Evolutionary conservation across 1,284 basidiomycete species (phyloP), one percentile per base, ranked within the genome.

Genomic region (Rhodotorula sp.): DNA sequence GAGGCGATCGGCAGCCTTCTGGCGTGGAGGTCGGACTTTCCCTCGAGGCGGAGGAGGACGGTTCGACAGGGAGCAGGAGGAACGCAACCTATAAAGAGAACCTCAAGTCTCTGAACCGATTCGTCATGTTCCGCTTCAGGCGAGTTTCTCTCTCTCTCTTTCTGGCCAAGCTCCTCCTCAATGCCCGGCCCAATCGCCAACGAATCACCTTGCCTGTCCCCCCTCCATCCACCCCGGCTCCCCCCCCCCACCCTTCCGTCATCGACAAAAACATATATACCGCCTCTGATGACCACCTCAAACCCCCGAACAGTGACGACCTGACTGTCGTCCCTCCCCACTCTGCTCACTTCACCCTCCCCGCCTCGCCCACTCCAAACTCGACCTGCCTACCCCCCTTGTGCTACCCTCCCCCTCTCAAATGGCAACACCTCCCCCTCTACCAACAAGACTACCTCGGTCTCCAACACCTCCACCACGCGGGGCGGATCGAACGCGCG

Each of bases 401-500:
- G 8, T 80, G 80, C 68, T 80, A 75, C 78, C 81, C 76, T 81
- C 81, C 77, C 79, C 64, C 80, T 1, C 84, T 93, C 60, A 88
- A 90, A 0, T 88, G 96, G 85, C 84, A 84, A 29, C 76, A 81
- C 63, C 93, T 95, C 76, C 86, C 86, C 10, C 82, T 96, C 53
- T 99, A 96, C 81, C 79, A 78, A 3, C 86, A 93, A 63, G 91
- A 99, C 80, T 93, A 91, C 86, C 91, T 98, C 73, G 95, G 95
- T 1, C 82, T 99, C 55, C 84, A 86, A 30, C 79, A 81, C 62
- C 84, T 99, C 59, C 90, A 96, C 78, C 84, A 91, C 77, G 81
- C 83, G 10, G 53, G 88, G 6, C 84, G 81, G 4, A 83, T 96
- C n/a, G 77, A 84, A 20, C 82, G 91, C 44, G 84, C 84, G 62